Evolutionary conservation across 2,329 filamentous ascomycete genomes (phyloP).

Genomic region (Penicillium sp.): DNA sequence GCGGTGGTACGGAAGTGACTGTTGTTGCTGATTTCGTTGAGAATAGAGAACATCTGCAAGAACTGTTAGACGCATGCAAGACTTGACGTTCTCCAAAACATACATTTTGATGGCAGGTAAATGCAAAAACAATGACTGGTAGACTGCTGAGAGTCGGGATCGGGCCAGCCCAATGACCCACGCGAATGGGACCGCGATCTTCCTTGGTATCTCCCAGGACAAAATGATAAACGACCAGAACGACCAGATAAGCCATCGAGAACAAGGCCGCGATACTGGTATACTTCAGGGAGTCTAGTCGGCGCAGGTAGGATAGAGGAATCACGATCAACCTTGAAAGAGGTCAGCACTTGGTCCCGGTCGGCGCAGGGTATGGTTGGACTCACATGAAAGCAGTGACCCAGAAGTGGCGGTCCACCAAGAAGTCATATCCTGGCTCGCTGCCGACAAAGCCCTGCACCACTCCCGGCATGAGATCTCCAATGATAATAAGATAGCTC

Average conservation of each 20-base stretch:
- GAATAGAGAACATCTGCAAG: slow-evolving; percentile 89
- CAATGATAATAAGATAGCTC: slow-evolving; percentile 98
- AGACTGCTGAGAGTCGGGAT: slow-evolving; percentile 80
- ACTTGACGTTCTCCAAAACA: slow-evolving; percentile 27
- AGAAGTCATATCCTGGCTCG: slow-evolving; percentile 66
- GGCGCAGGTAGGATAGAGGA: slow-evolving; percentile 85
- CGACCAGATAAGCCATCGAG: slow-evolving; percentile 90
- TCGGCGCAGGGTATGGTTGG: background rate
- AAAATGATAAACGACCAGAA: slow-evolving; percentile 93
- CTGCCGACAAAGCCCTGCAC: slow-evolving; percentile 74
- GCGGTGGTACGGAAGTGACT: slow-evolving; percentile 74
- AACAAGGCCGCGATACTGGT: slow-evolving; percentile 89
- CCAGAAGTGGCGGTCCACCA: slow-evolving; percentile 94
- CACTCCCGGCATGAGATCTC: slow-evolving; percentile 96
- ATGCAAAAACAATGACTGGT: slow-evolving; percentile 97
- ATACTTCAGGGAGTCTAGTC: slow-evolving; percentile 94
- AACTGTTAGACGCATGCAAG: slow-evolving; percentile 14
- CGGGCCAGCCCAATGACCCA: slow-evolving; percentile 77
- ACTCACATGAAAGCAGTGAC: slow-evolving; percentile 88
- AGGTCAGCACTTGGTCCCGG: background rate
- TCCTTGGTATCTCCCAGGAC: slow-evolving; percentile 72
- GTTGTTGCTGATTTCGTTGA: slow-evolving; percentile 91
- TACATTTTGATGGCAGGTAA: slow-evolving; percentile 98
- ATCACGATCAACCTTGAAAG: slow-evolving; percentile 79
- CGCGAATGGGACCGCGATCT: slow-evolving; percentile 72